Percentiles rank a stretch among this genome's conserved stretches.
Evolutionary conservation across 768 basidiomycete genomes (phyloP).

Genomic region (Suillus discolor): DNA sequence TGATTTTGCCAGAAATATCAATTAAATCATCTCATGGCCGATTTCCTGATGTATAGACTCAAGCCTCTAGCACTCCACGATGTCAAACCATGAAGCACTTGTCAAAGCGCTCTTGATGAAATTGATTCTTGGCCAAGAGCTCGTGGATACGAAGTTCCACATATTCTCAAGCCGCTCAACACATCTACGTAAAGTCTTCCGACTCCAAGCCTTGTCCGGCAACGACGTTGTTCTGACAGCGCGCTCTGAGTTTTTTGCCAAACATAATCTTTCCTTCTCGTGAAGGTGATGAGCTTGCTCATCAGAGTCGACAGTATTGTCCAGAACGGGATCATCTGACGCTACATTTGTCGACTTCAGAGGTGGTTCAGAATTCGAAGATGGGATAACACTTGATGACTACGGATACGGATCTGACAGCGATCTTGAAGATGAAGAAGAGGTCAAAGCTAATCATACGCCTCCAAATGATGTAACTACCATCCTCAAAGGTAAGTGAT

Average conservation of each 20-base stretch:
- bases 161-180: constrained; percentile 28
- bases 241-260: constrained; percentile 32
- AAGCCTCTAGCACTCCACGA: background rate
- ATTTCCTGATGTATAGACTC: no score
- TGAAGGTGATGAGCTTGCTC: background rate
- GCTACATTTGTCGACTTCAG: constrained; percentile 19
- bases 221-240: constrained; percentile 29
- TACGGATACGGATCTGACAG: constrained; percentile 38
- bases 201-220: constrained; percentile 28
- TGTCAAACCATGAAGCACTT: constrained; percentile 14
- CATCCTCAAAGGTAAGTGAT: background rate
- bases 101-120: constrained; percentile 24
- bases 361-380: constrained; percentile 12
- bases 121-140: constrained; percentile 29
- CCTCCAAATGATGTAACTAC: no score
- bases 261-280: constrained; percentile 15
- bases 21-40: no score
- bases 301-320: constrained; percentile 16
- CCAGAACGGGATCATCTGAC: constrained; percentile 16
- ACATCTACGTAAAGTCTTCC: constrained; percentile 12
- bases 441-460: background rate
- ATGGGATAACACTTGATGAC: constrained; percentile 16
- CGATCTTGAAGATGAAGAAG: constrained; percentile 34
- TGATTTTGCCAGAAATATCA: no score
- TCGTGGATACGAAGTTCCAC: constrained; percentile 35